Base-by-base conservation (phyloP, 208 protist genomes). In the Wallacemonas sp. region DNA sequence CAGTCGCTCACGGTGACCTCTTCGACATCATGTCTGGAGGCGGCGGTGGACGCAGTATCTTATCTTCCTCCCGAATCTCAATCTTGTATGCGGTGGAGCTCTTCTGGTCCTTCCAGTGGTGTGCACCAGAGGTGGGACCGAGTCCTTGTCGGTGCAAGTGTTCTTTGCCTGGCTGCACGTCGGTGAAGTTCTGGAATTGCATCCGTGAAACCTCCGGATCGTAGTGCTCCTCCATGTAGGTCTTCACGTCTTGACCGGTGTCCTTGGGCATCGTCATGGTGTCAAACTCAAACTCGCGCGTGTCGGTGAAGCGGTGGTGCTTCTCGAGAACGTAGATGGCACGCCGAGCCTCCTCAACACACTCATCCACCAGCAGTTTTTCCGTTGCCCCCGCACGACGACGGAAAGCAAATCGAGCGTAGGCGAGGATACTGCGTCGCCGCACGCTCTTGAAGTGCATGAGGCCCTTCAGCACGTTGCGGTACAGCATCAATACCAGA, bases 141-240 rank as follows among this genome's bases (percentile, higher is more conserved):
- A 92, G 42, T 0, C 72, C 76, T 68, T 95, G 89, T 8, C 71
- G 71, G 44, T 95, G 89, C 39, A 79, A 24, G 33, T 91, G 70
- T 69, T 91, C 82, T 58, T 79, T 82, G 2, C 89, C 83, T 0
- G 85, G 84, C 73, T 91, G 81, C 26, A 93, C 90, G 45, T 93
- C 85, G 26, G 78, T 83, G 71, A 96, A 91, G 69, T 88, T 74
- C 37, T 92, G 84, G 54, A 95, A 95, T 75, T 92, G 86, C 78
- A 78, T 68, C 3, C 86, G 81, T 21, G 84, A 90, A 37, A 93
- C 39, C 75, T 93, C 84, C 21, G 89, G 89, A 66, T 95, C 89
- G 68, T 95, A 95, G 32, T 91, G 81, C 69, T 95, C 89, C 76
- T 95, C 89, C 89, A 95, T 95, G 78, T 95, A 95, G 30, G 84